Base-by-base conservation (phyloP, 2,329 filamentous ascomycete species). In the Sclerotinia spermophila region DNA sequence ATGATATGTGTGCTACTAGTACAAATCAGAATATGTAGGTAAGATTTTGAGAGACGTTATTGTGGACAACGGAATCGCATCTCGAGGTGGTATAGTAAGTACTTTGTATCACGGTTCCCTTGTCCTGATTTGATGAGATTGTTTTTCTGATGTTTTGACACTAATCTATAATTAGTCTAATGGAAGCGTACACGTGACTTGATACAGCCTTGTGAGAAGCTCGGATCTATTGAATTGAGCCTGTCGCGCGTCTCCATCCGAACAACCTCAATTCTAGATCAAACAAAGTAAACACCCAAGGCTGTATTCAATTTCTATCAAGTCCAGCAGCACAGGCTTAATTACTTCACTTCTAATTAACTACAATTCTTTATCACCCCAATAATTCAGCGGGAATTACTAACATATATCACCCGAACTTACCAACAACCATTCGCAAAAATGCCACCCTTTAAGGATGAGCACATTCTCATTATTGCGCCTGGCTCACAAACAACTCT, bases 401-500 rank as follows among this genome's bases (percentile, higher is more conserved):
- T 24, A 51, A 30, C 45, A 65, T 33, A 65, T 8, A 27, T 30
- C 15, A 65, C 30, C 33, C 44, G 33, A 53, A 40, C 35, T 40
- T 30, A 42, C 5, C 45, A 65, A 27, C 15, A 40, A 40, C 15
- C 24, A 53, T 40, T n/a, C 56, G 42, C 58, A 64, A 56, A 67
- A 67, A 79, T 79, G 78, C 75, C 78, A 65, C 75, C 77, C 2
- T 79, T 78, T 70, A 73, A 73, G 58, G 78, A 79, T 64, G 78
- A 79, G 62, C 74, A 79, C 62, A 76, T 79, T 55, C 72, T 78
- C 38, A 77, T 80, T 75, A 84, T 86, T 79, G 83, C 83, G 77
- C 85, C 85, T 67, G 79, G 79, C 15, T 78, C 77, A 35, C 76
- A 79, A 72, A 79, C 77, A 35, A 79, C 78, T 42, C 73, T 79